Conservation (phyloP, 129 eudicot species). For the Saussurea involucrata region DNA sequence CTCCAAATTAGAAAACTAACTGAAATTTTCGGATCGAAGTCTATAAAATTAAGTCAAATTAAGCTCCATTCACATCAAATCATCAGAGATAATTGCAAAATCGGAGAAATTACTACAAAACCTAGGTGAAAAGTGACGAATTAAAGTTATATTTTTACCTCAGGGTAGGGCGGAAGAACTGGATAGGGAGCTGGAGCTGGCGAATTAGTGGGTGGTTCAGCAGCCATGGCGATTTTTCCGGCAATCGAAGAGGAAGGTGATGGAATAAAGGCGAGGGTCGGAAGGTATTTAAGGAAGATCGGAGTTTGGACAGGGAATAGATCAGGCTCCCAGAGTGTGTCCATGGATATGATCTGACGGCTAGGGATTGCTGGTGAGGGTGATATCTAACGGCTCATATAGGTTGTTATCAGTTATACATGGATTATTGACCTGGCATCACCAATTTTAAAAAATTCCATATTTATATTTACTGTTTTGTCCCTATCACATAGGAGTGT, state of each 20-base stretch:
- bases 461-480: background rate
- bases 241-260: conserved; percentile 6
- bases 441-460: background rate
- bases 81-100: background rate
- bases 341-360: conserved; percentile 33
- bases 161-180: conserved; percentile 44
- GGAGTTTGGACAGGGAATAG: conserved; percentile 21
- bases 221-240: conserved; percentile 24
- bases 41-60: background rate
- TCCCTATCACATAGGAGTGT: background rate
- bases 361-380: conserved; percentile 4
- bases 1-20: background rate
- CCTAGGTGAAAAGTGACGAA: background rate
- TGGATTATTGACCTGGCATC: conserved; percentile 33
- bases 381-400: conserved; percentile 15
- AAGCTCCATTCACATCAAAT: background rate
- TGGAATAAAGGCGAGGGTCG: conserved; percentile 14
- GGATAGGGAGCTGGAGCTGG: conserved; percentile 13
- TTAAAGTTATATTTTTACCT: conserved; percentile 25
- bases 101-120: background rate
- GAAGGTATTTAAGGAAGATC: conserved; percentile 28
- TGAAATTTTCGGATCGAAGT: background rate
- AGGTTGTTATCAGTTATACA: background rate
- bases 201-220: conserved; percentile 4
- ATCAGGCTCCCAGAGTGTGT: conserved; percentile 3